These are phyloP conservation scores for Aaosphaeria pasadenensis DNA, from an alignment of 2,329 filamentous ascomycete genomes.

Conservation along the genomic window DNA sequence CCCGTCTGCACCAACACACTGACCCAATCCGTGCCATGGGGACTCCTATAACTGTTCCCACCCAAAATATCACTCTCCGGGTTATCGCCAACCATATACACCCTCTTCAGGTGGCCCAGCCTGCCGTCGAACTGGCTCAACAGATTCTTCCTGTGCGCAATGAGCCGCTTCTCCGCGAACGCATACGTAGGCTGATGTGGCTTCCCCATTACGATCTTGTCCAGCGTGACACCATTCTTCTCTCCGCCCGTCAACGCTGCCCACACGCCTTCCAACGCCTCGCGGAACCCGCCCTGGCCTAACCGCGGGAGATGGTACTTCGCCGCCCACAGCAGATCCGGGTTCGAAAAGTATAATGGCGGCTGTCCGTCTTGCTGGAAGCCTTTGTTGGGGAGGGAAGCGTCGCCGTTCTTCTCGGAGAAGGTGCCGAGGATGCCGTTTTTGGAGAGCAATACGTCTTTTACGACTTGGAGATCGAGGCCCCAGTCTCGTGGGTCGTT, in stretches of 20 bases:
- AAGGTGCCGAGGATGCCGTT: slow-evolving; percentile 79
- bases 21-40: slow-evolving; percentile 68
- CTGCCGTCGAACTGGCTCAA: slow-evolving; percentile 32
- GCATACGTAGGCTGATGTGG: slow-evolving; percentile 74
- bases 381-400: slow-evolving; percentile 65
- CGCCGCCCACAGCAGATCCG: slow-evolving; percentile 86
- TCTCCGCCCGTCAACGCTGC: slow-evolving; percentile 62
- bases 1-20: slow-evolving; percentile 78
- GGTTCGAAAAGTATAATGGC: slow-evolving; percentile 80
- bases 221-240: slow-evolving; percentile 52
- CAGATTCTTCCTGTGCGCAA: slow-evolving; percentile 55
- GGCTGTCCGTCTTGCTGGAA: slow-evolving; percentile 83
- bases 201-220: slow-evolving; percentile 75
- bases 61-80: slow-evolving; percentile 86
- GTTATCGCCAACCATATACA: slow-evolving; percentile 85
- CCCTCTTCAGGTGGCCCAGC: slow-evolving; percentile 58
- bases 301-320: slow-evolving; percentile 80
- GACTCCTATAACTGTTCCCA: slow-evolving; percentile 71
- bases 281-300: slow-evolving; percentile 87
- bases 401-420: slow-evolving; percentile 67
- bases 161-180: slow-evolving; percentile 75
- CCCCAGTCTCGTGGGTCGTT: slow-evolving; percentile 97
- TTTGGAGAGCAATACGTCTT: slow-evolving; percentile 77
- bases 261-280: slow-evolving; percentile 80
- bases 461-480: slow-evolving; percentile 78